phyloP scores from a whole-genome alignment of 225 moss, liverwort and hornwort genomes.

The Straminergon stramineum region DNA sequence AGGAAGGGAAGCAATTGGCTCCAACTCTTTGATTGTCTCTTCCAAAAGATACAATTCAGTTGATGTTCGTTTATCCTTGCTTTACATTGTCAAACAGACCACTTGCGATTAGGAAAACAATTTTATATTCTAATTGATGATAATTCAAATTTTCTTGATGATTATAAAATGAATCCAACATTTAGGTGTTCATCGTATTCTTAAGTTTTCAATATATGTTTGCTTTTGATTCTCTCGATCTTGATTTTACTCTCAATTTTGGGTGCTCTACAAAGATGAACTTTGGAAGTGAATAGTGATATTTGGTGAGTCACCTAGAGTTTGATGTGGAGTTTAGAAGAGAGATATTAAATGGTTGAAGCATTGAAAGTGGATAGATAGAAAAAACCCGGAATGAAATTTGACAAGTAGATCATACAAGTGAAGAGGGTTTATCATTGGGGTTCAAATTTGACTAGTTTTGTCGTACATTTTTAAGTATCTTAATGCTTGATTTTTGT shows the following conservation, averaged over 20 bases:
- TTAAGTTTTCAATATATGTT: not conserved
- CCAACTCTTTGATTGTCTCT: conserved; percentile 13
- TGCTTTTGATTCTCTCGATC: rapidly evolving
- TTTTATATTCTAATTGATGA: not conserved
- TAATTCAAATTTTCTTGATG: not conserved
- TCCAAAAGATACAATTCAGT: conserved; percentile 31
- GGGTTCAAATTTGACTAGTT: not conserved
- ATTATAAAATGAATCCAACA: not conserved
- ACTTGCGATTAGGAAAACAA: not conserved
- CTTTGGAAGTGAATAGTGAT: too few species aligned
- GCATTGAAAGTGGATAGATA: rapidly evolving
- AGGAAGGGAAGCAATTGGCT: conserved; percentile 36
- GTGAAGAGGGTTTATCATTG: not conserved
- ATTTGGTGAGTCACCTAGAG: not conserved
- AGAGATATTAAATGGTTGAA: not conserved
- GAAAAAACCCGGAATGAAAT: rapidly evolving
- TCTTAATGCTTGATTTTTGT: not conserved
- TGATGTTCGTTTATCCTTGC: conserved; percentile 15
- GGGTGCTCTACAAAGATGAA: not conserved
- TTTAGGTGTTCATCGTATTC: not conserved
- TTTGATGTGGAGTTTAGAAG: not conserved
- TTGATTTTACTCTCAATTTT: not conserved
- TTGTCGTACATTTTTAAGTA: not conserved
- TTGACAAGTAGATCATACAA: not conserved
- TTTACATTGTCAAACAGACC: not conserved